Evolutionary conservation across 306 rosid species (phyloP), one percentile per base, ranked within the genome.

Genomic region (Cicer judaicum): DNA sequence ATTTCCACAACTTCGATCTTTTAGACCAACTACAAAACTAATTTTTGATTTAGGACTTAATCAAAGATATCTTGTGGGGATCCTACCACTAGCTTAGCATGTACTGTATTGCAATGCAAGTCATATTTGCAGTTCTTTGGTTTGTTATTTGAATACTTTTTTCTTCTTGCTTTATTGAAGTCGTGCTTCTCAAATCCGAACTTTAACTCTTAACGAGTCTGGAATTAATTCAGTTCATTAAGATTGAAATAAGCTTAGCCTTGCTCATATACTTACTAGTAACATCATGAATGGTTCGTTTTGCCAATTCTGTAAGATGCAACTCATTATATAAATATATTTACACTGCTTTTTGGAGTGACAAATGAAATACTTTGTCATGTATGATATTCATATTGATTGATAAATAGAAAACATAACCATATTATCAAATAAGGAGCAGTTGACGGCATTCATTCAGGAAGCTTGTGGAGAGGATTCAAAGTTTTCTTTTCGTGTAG

Each of bases 391-490:
- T 56, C 54, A 0, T n/a, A 55, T 21, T 66, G 48, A 62, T 44
- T 40, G 39, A 67, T 52, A 57, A 12, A 65, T 21, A 50, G 7
- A 56, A 60, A 39, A 6, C 19, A 19, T 34, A 2, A 5, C 3
- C 40, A 18, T 0, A 9, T n/a, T 52, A 16, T 3, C 13, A 56
- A 18, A 54, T 39, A 64, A 70, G 69, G 15, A 57, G 49, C 24
- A 4, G 59, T 16, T 47, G 1, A 69, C 18, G 73, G 36, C 36
- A 19, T 57, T 63, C 7, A 66, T 19, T 87, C 70, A 88, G 4
- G 82, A 34, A 43, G 87, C 53, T 46, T 81, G 89, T 7, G 91
- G 77, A 38, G 76, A 80, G 42, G 88, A 87, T 43, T 86, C 87
- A 48, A 64, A 61, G 77, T 47, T 82, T 44, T 81, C 88, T 12